phyloP scores from a whole-genome alignment of 1,284 basidiomycete species.

The Hymenochaete sp. region DNA sequence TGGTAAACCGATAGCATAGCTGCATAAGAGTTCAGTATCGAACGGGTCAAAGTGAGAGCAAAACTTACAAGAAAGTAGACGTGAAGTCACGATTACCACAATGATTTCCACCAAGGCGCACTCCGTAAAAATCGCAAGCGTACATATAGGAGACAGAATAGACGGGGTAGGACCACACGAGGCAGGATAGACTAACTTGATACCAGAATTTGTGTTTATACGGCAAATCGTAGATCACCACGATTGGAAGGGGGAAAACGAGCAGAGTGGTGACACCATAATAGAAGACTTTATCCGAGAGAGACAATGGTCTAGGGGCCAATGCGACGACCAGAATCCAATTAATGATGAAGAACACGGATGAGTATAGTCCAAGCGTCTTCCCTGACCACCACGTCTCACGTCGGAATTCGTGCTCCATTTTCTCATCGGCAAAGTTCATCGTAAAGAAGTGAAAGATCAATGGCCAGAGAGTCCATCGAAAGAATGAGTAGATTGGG shows the following conservation, averaged over 20 bases:
- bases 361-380: conserved; percentile 54
- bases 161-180: conserved; percentile 27
- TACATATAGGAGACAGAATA: conserved; percentile 11
- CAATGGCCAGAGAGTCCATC: conserved; percentile 35
- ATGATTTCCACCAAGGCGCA: conserved; percentile 8
- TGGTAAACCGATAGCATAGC: conserved; percentile 19
- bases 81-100: conserved; percentile 19
- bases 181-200: conserved; percentile 27
- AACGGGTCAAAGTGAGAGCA: neutral
- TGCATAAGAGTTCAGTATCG: neutral
- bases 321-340: conserved; percentile 58
- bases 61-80: conserved; percentile 24
- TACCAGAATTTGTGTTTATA: conserved; percentile 25
- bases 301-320: conserved; percentile 35
- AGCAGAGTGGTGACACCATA: conserved; percentile 34
- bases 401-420: conserved; percentile 45
- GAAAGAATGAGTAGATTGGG: conserved; percentile 26
- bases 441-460: conserved; percentile 44
- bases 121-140: conserved; percentile 20
- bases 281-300: conserved; percentile 53
- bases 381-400: conserved; percentile 20
- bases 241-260: conserved; percentile 30
- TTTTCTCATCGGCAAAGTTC: conserved; percentile 46
- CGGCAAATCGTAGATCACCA: conserved; percentile 31
- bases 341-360: conserved; percentile 57